Conservation (phyloP, 2,329 filamentous ascomycete genomes). For the Fusarium chaquense region DNA sequence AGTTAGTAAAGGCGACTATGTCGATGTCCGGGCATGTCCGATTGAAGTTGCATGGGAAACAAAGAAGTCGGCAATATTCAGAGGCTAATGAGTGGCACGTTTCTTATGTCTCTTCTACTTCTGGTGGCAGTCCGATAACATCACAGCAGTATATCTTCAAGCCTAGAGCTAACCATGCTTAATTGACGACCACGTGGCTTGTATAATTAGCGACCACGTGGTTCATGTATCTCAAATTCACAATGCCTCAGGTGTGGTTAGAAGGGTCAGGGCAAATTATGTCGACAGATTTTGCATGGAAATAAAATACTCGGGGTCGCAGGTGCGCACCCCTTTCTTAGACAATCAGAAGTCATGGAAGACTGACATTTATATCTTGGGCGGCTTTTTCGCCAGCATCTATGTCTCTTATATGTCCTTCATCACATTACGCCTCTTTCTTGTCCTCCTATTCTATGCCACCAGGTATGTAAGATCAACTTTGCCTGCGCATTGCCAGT, state of each 20-base stretch:
- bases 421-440: no score
- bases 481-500: no score
- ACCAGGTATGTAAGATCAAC: no score
- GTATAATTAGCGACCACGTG: no score
- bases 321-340: constrained; percentile 34
- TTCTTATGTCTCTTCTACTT: constrained; percentile 46
- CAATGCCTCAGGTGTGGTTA: constrained; percentile 62
- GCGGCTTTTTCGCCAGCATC: constrained; percentile 56
- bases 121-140: constrained; percentile 44
- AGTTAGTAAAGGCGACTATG: constrained; percentile 44
- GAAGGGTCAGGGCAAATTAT: constrained; percentile 62
- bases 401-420: no score
- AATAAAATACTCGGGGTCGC: constrained; percentile 30
- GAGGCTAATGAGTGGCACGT: constrained; percentile 49
- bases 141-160: constrained; percentile 69
- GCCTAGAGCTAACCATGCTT: constrained; percentile 54
- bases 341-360: constrained; percentile 65
- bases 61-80: constrained; percentile 51
- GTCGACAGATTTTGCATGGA: constrained; percentile 35
- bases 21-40: constrained; percentile 24
- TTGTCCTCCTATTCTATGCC: no score
- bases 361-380: constrained; percentile 58
- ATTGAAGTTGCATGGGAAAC: constrained; percentile 31
- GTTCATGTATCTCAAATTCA: constrained; percentile 57
- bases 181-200: no score